These are phyloP conservation scores for Trichomonas tenax DNA, from an alignment of 208 protist species.

Conservation along the genomic window DNA sequence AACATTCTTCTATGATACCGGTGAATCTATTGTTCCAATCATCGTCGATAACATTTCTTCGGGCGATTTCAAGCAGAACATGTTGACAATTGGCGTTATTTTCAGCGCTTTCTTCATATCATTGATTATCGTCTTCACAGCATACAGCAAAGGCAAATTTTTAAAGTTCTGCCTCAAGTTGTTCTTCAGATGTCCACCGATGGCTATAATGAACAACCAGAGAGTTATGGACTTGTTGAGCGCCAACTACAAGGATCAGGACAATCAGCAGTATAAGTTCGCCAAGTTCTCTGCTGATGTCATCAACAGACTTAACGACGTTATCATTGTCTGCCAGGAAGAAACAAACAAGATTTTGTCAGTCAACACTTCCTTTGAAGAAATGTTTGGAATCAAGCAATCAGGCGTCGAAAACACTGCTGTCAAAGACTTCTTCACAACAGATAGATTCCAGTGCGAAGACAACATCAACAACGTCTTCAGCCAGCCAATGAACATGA, in stretches of 20 bases:
- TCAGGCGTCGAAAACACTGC: not conserved
- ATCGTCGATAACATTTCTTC: not conserved
- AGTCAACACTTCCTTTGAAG: not conserved
- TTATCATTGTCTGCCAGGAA: not conserved
- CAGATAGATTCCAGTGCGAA: not conserved
- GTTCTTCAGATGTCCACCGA: not conserved
- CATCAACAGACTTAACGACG: not conserved
- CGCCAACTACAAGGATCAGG: not conserved
- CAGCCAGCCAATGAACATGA: too few relatives aligned
- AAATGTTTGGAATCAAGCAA: not conserved
- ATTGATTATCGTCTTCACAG: not conserved
- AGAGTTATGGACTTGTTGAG: not conserved
- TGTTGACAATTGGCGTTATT: not conserved
- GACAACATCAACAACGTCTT: too few relatives aligned
- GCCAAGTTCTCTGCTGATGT: not conserved
- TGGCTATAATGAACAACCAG: not conserved
- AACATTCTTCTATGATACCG: not conserved
- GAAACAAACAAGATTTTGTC: not conserved
- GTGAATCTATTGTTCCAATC: not conserved
- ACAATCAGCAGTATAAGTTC: not conserved
- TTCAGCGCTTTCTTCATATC: not conserved
- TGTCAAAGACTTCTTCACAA: not conserved
- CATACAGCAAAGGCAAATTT: not conserved
- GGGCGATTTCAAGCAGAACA: not conserved
- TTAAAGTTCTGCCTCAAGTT: not conserved